Evolutionary conservation across 2,329 filamentous ascomycete genomes (phyloP), one percentile per base, ranked within the genome.

Genomic region (Mollisia scopiformis): DNA sequence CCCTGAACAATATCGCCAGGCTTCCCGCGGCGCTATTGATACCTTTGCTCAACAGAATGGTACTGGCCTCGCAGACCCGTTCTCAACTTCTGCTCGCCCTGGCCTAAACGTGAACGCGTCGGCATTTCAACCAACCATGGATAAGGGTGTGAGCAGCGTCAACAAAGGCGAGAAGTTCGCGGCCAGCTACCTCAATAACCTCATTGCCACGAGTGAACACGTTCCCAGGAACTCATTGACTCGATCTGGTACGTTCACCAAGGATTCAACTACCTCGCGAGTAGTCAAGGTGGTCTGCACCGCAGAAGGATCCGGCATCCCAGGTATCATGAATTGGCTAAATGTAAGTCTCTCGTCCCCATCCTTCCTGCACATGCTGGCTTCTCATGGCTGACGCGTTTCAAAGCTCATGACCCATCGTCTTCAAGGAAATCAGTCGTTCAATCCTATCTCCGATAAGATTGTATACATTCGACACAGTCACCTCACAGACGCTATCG

Each of bases 401-500:
- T 46, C 8, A 11, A 4, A 46, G 41, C 23, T 25, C 8, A 25
- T 46, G 41, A 41, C n/a, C 19, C 37, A 41, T 2, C 19, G 19
- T 23, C 19, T 46, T 8, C 41, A 50, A 23, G 65, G 62, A 10
- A 58, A 37, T 31, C 55, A 57, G 33, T 57, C 55, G 10, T 37
- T 68, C n/a, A 39, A 25, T 14, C 8, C 61, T 7, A 37, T 47
- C 10, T 31, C 58, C 47, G 62, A 58, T 3, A 67, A 64, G 47
- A 60, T 59, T 47, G 63, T 66, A 5, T 67, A 64, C 19, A 53
- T 73, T 14, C 60, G 65, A 13, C 56, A 67, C 31, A 62, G 62
- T 14, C 61, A 70, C 43, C 63, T 73, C n/a, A 33, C 53, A 13
- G 70, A 72, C 47, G 63, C 71, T 25, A 58, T 50, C 5, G 43